Base-by-base conservation (phyloP, 1,139 yeast species). In the Geotrichum fermentans region DNA sequence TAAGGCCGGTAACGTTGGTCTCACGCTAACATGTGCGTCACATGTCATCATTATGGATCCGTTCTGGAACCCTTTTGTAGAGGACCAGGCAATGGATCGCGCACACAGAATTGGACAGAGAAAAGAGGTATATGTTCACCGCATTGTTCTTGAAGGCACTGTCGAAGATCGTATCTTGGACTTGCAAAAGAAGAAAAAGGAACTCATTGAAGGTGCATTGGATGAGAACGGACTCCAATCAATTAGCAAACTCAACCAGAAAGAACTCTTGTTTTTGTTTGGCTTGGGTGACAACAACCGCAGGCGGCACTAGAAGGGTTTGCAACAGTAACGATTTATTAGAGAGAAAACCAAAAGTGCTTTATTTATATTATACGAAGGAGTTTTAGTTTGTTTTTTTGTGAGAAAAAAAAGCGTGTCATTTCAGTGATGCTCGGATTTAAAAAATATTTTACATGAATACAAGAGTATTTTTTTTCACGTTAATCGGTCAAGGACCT, bases 1-100 rank as follows among this genome's bases (percentile, higher is more conserved):
- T 61, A 83, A 83, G 61, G 96, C 97, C 1, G 97, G 97, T 58
- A 89, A 87, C 63, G 92, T 90, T 13, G 98, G 97, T 4, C 73
- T 90, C 54, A 90, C 97, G 0, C 73, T 90, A 56, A 90, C 97
- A 0, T 86, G 95, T 69, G 97, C 98, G 0, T 84, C 88, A 35
- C 96, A 88, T 64, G 95, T 90, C 10, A 79, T 90, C 45, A 77
- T 90, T 13, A 77, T 87, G 73, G 97, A 90, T 63, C 97, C 97
- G 16, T 90, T 88, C 64, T 90, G 98, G 97, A 90, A 90, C 61
- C 97, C 97, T 0, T 90, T 77, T 66, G 96, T 90, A 2, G 97
- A 90, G 66, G 95, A 86, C 42, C 97, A 90, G 68, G 97, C 97
- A 0, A 88, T 86, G 77, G 97, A 88, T 65, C 78, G 98, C 57